phyloP scores from a whole-genome alignment of 768 basidiomycete genomes.

The Kwoniella shandongensis region DNA sequence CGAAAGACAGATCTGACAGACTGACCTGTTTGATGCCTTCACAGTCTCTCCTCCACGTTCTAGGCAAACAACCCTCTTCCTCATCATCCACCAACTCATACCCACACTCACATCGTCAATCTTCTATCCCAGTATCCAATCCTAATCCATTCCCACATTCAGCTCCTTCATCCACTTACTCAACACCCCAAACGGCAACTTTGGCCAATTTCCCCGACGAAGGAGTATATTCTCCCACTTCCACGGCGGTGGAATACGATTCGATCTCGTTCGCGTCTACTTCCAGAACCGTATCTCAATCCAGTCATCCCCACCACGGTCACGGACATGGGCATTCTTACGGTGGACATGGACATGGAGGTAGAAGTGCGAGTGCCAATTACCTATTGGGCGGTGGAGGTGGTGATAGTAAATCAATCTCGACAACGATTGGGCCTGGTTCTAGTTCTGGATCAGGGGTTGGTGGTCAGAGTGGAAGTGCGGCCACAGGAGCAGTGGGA shows the following conservation, averaged over 20 bases:
- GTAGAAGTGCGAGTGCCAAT: slow-evolving; percentile 17
- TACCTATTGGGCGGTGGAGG: slow-evolving; percentile 7
- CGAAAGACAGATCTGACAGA: too few relatives aligned
- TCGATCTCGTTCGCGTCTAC: slow-evolving; percentile 3
- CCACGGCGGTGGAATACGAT: slow-evolving; percentile 7
- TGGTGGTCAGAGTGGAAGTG: too few relatives aligned
- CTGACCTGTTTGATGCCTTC: neutral
- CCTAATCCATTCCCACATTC: neutral
- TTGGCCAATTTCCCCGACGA: slow-evolving; percentile 9
- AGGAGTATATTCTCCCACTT: slow-evolving; percentile 10
- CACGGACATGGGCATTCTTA: slow-evolving; percentile 5
- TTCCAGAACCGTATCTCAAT: slow-evolving; percentile 1
- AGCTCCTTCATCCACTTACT: slow-evolving; percentile 1
- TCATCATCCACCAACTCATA: slow-evolving; percentile 6
- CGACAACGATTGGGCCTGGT: too few relatives aligned
- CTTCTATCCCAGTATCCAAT: slow-evolving; percentile 2
- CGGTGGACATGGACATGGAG: slow-evolving; percentile 13
- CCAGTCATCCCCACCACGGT: too few relatives aligned
- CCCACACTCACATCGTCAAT: slow-evolving; percentile 12
- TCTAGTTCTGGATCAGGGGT: too few relatives aligned
- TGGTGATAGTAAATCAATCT: neutral
- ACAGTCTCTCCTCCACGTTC: slow-evolving; percentile 21
- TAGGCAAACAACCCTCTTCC: slow-evolving; percentile 16
- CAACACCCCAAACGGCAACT: slow-evolving; percentile 11
- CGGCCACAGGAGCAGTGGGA: neutral